Evolutionary conservation across 257 asterid species (phyloP).

Genomic region (Nicotiana benthamiana): DNA sequence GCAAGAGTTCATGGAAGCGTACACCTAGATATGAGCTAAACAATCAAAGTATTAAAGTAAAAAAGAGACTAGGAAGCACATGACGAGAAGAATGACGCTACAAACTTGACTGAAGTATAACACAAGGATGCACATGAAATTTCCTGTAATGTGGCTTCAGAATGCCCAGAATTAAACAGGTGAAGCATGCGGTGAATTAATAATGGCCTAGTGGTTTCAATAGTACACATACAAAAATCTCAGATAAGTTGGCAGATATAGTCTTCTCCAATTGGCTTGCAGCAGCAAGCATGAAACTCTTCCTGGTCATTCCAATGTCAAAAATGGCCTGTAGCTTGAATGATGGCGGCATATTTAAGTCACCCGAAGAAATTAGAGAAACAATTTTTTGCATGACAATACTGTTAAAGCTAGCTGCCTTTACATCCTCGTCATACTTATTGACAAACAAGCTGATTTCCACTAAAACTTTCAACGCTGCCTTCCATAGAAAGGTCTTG

Average conservation of each 20-base stretch:
- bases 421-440: conserved; percentile 45
- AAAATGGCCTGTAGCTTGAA: conserved; percentile 65
- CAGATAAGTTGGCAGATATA: conserved; percentile 44
- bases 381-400: conserved; percentile 55
- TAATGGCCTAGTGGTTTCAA: conserved; percentile 1
- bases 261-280: conserved; percentile 58
- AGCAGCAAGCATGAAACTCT: conserved; percentile 52
- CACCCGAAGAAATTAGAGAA: conserved; percentile 50
- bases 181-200: not conserved
- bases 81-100: not conserved
- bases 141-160: not conserved
- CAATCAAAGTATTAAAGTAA: not conserved
- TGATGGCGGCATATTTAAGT: conserved; percentile 40
- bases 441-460: conserved; percentile 57
- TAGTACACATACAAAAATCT: conserved; percentile 58
- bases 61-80: not conserved
- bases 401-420: conserved; percentile 48
- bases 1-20: not conserved
- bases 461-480: conserved; percentile 54
- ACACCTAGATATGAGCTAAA: not conserved
- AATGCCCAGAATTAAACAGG: not conserved
- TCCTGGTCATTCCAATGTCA: conserved; percentile 60
- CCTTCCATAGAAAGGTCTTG: conserved; percentile 49
- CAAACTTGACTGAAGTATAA: not conserved
- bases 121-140: not conserved